phyloP scores from a whole-genome alignment of 2,329 filamentous ascomycete genomes.

The Xylaria sp. region DNA sequence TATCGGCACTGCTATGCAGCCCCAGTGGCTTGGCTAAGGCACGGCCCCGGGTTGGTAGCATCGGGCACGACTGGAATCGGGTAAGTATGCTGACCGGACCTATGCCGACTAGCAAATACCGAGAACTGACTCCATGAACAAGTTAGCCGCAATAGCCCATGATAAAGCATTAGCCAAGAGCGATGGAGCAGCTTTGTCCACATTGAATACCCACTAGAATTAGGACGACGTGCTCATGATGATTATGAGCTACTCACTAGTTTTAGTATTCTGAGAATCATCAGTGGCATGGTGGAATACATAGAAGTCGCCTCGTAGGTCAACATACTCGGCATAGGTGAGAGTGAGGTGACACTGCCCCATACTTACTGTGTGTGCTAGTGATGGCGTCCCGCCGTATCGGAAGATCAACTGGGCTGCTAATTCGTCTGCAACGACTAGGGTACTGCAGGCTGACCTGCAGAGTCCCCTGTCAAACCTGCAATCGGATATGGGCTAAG shows the following conservation, averaged over 20 bases:
- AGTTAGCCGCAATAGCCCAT: slow-evolving; percentile 12
- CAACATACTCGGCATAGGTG: slow-evolving; percentile 19
- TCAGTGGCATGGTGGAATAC: background rate
- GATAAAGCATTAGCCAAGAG: slow-evolving; percentile 1
- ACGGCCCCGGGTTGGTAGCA: slow-evolving; percentile 26
- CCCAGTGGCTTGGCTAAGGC: slow-evolving; percentile 27
- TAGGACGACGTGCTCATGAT: background rate
- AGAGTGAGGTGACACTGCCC: slow-evolving; percentile 28
- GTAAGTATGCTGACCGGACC: slow-evolving; percentile 30
- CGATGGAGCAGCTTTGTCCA: background rate
- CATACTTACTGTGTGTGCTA: slow-evolving; percentile 1
- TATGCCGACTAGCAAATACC: slow-evolving; percentile 22
- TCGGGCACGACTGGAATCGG: slow-evolving; percentile 26
- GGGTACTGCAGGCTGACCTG: slow-evolving; percentile 27
- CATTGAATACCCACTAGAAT: background rate
- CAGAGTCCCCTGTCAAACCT: slow-evolving; percentile 24
- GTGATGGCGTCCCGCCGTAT: slow-evolving; percentile 13
- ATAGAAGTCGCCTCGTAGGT: slow-evolving; percentile 11
- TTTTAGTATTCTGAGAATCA: background rate
- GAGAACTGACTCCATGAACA: slow-evolving; percentile 14
- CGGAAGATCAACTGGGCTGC: slow-evolving; percentile 3
- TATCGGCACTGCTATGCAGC: slow-evolving; percentile 13
- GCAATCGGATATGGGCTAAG: slow-evolving; percentile 9
- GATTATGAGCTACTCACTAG: background rate
- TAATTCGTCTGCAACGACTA: slow-evolving; percentile 18